phyloP scores from a whole-genome alignment of 2,329 filamentous ascomycete genomes.

The Botryotinia convoluta region DNA sequence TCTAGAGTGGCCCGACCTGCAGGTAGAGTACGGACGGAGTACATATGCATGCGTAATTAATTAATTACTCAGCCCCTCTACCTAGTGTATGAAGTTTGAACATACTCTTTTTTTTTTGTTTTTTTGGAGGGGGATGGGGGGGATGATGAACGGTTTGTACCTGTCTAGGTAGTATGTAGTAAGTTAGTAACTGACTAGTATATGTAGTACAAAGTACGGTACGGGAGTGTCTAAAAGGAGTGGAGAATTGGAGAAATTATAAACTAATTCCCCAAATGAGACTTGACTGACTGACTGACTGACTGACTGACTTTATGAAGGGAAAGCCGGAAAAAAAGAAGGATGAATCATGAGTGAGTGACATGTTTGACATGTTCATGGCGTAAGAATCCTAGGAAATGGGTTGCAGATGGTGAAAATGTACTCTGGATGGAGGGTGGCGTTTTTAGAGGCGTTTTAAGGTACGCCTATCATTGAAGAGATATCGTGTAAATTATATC shows the following conservation, averaged over 20 bases:
- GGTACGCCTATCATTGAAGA: neutral
- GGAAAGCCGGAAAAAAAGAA: neutral
- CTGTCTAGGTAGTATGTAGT: neutral
- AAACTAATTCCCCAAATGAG: neutral
- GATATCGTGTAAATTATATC: no score
- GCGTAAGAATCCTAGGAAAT: neutral
- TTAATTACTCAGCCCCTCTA: neutral
- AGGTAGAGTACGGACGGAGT: neutral
- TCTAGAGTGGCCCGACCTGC: constrained; percentile 12
- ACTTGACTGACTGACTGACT: neutral
- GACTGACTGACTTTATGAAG: neutral
- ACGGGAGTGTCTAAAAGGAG: neutral
- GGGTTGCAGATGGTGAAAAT: neutral
- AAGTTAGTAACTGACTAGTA: neutral
- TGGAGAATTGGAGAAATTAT: neutral
- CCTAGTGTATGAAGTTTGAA: neutral
- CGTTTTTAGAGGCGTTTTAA: neutral
- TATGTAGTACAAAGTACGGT: neutral
- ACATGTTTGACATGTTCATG: neutral
- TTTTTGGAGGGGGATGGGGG: neutral
- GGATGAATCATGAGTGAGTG: no score
- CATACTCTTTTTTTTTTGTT: no score
- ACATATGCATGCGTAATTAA: neutral
- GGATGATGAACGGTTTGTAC: neutral
- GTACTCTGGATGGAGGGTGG: neutral